Percentiles rank a stretch among this genome's conserved stretches.
Evolutionary conservation across 116 monocot genomes (phyloP).

Genomic region (Zostera marina): DNA sequence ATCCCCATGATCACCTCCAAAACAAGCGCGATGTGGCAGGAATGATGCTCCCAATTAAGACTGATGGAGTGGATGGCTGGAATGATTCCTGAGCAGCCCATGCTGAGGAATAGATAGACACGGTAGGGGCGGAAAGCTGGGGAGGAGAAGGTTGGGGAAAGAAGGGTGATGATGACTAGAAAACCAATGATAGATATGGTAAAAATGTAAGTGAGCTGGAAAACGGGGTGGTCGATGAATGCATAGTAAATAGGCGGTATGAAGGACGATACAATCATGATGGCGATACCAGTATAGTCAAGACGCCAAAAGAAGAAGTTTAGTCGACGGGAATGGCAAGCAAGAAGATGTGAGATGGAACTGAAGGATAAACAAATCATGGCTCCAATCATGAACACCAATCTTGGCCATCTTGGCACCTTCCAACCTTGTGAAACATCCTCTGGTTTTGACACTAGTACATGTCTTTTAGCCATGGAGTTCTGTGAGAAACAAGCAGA

Average conservation of each 20-base stretch:
- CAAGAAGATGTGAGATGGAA: constrained; percentile 64
- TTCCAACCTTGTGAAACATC: constrained; percentile 3
- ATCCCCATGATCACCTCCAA: constrained; percentile 57
- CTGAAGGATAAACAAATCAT: constrained; percentile 79
- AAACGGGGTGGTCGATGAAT: constrained; percentile 56
- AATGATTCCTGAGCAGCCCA: constrained; percentile 76
- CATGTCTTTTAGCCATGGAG: background rate
- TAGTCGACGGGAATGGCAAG: constrained; percentile 82
- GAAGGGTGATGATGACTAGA: constrained; percentile 29
- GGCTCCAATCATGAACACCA: constrained; percentile 64
- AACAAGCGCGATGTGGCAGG: constrained; percentile 38
- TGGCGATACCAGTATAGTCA: constrained; percentile 72
- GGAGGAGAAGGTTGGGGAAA: constrained; percentile 44
- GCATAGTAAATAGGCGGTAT: constrained; percentile 85
- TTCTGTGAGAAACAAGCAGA: constrained; percentile 5
- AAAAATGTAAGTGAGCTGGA: constrained; percentile 49
- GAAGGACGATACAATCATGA: constrained; percentile 91
- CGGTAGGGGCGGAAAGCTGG: constrained; percentile 63
- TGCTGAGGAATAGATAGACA: constrained; percentile 53
- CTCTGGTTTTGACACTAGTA: background rate
- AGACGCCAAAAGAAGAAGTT: constrained; percentile 82
- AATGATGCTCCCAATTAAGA: constrained; percentile 44
- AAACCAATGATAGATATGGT: constrained; percentile 44
- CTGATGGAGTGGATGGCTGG: constrained; percentile 56
- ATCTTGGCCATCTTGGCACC: constrained; percentile 67